Percentiles rank a stretch among this genome's conserved stretches.
These are phyloP conservation scores for Phytophthora pseudosyringae DNA, from an alignment of 352 stramenopile genomes.

Conservation along the genomic window DNA sequence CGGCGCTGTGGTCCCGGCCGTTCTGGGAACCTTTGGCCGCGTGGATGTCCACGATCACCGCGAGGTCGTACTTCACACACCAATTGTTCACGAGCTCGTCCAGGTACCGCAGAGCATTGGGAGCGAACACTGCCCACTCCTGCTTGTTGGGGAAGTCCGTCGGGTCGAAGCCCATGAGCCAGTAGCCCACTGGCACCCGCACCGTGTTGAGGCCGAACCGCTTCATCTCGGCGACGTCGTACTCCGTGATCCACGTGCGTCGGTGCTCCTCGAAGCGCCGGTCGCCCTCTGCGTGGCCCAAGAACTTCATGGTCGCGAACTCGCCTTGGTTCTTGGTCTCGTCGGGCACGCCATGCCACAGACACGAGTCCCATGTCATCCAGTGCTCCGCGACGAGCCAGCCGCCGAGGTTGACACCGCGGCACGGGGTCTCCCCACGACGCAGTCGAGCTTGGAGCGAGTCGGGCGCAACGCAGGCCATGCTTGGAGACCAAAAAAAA, in stretches of 20 bases:
- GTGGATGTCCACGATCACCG: slow-evolving; percentile 84
- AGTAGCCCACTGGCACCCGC: slow-evolving; percentile 82
- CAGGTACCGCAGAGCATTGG: slow-evolving; percentile 51
- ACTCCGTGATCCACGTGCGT: slow-evolving; percentile 77
- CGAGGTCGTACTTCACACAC: slow-evolving; percentile 54
- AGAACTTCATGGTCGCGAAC: slow-evolving; percentile 74
- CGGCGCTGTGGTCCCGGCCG: slow-evolving; percentile 76
- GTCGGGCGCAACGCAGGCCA: slow-evolving; percentile 31
- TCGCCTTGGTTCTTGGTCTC: slow-evolving; percentile 61
- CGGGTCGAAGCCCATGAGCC: slow-evolving; percentile 77
- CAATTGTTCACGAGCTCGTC: slow-evolving; percentile 58
- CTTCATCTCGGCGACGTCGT: slow-evolving; percentile 72
- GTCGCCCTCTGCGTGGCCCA: slow-evolving; percentile 41
- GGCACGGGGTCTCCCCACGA: slow-evolving; percentile 52
- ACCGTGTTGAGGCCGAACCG: slow-evolving; percentile 80
- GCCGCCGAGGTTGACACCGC: slow-evolving; percentile 75
- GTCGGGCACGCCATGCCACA: slow-evolving; percentile 65
- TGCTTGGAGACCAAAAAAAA: too few species aligned
- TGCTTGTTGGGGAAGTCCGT: slow-evolving; percentile 52
- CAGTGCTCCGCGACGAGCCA: slow-evolving; percentile 87
- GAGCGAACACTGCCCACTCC: slow-evolving; percentile 61
- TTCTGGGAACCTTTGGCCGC: slow-evolving; percentile 86
- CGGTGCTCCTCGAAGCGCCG: slow-evolving; percentile 59
- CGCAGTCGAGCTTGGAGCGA: slow-evolving; percentile 70
- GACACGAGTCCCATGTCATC: slow-evolving; percentile 69